Evolutionary conservation across 2,329 filamentous ascomycete species (phyloP).

Genomic region (Triangularia verruculosa): DNA sequence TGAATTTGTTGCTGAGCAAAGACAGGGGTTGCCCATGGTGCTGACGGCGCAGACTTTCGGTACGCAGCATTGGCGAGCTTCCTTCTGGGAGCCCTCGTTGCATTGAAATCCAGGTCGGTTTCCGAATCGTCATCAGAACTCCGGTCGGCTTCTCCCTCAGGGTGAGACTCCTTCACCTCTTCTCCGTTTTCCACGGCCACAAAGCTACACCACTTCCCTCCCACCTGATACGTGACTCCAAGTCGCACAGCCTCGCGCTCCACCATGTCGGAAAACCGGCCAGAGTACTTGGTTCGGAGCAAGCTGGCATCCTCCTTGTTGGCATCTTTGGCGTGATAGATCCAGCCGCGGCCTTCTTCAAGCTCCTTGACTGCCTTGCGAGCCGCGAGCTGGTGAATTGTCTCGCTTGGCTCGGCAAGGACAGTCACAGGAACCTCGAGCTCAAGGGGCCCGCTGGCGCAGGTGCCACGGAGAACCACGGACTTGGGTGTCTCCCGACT

Average conservation of each 20-base stretch:
- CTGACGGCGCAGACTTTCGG: no score
- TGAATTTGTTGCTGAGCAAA: no score
- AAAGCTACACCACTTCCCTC: constrained; percentile 69
- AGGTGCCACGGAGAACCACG: constrained; percentile 57
- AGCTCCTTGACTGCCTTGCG: constrained; percentile 66
- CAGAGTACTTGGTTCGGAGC: constrained; percentile 46
- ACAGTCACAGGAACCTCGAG: constrained; percentile 61
- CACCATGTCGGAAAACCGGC: constrained; percentile 57
- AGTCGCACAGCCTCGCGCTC: constrained; percentile 64
- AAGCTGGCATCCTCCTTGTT: constrained; percentile 33
- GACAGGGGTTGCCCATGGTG: no score
- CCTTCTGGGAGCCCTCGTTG: no score
- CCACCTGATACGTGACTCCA: constrained; percentile 64
- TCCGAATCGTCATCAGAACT: no score
- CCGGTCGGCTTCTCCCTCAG: not conserved
- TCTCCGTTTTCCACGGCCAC: constrained; percentile 58
- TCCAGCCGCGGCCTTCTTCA: constrained; percentile 68
- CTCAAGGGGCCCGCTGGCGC: constrained; percentile 55
- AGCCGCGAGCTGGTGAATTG: constrained; percentile 68
- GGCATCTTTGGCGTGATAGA: constrained; percentile 48
- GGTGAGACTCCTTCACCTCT: not conserved
- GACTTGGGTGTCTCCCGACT: constrained; percentile 47
- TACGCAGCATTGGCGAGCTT: no score
- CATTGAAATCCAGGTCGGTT: no score
- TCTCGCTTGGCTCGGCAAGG: constrained; percentile 45